Conservation (phyloP, 352 stramenopile genomes). For the Globisporangium polare region DNA sequence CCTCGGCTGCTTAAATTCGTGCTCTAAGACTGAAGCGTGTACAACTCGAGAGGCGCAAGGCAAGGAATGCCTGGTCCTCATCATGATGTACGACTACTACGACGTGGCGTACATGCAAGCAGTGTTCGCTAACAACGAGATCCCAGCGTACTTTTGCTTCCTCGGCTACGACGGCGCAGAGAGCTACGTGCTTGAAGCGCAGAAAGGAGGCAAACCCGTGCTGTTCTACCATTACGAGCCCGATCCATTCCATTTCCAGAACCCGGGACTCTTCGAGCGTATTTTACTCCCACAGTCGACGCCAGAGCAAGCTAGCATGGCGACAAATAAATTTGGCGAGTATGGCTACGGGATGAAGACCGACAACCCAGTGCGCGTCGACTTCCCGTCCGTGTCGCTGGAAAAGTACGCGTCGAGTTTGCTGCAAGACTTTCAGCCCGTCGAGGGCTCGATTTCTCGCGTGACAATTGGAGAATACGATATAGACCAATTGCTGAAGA, state of each 20-base stretch:
- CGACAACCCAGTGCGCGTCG: constrained; percentile 32
- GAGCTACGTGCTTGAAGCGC: constrained; percentile 25
- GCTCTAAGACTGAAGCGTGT: constrained; percentile 41
- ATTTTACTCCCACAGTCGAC: constrained; percentile 34
- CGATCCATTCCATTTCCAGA: constrained; percentile 31
- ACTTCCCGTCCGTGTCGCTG: constrained; percentile 33
- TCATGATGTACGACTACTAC: constrained; percentile 33
- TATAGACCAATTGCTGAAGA: constrained; percentile 16
- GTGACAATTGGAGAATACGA: constrained; percentile 15
- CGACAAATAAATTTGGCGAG: constrained; percentile 40
- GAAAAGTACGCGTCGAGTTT: constrained; percentile 29
- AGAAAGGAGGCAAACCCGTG: constrained; percentile 25
- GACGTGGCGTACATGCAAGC: constrained; percentile 41
- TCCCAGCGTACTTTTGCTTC: constrained; percentile 43
- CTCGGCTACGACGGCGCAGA: constrained; percentile 20
- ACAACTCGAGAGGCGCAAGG: constrained; percentile 22
- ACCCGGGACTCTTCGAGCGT: constrained; percentile 26
- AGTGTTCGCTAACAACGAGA: constrained; percentile 32
- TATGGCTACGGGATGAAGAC: constrained; percentile 41
- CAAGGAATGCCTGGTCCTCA: constrained; percentile 37
- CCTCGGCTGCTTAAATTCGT: constrained; percentile 39
- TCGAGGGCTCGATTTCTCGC: constrained; percentile 5
- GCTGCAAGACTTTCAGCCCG: constrained; percentile 12
- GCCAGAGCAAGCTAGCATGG: constrained; percentile 13
- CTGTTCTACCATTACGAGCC: constrained; percentile 54